Evolutionary conservation across 2,329 filamentous ascomycete genomes (phyloP).

Genomic region (Periglandula ipomoeae): DNA sequence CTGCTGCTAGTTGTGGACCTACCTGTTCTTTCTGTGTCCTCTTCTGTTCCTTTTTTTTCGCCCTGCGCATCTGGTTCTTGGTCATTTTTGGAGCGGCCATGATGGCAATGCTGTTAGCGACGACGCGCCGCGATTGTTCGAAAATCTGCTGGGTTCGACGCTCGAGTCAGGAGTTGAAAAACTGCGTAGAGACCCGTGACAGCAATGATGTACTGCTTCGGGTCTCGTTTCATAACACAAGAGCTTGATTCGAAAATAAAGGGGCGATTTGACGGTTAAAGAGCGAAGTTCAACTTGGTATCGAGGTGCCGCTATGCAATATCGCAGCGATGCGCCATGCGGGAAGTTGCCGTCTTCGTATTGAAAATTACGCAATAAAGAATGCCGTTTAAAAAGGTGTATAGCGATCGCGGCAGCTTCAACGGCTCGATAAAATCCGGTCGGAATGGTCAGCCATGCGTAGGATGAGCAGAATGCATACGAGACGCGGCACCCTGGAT

Average conservation of each 20-base stretch:
- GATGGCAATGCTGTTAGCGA: constrained; percentile 22
- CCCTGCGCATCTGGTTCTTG: constrained; percentile 89
- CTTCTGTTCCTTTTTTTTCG: constrained; percentile 91
- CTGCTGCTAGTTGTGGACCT: constrained; percentile 1
- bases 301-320: neutral
- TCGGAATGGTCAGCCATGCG: neutral
- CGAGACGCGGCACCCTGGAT: too few relatives aligned
- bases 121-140: constrained; percentile 17
- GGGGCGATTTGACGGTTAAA: neutral
- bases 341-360: neutral
- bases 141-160: constrained; percentile 20
- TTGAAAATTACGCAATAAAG: neutral
- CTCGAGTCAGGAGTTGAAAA: constrained; percentile 27
- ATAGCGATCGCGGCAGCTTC: neutral
- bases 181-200: constrained; percentile 25
- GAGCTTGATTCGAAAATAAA: neutral
- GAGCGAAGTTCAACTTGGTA: neutral
- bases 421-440: neutral
- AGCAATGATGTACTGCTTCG: constrained; percentile 26
- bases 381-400: neutral
- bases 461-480: neutral
- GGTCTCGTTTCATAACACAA: constrained; percentile 26
- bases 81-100: constrained; percentile 67
- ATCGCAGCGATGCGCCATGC: neutral
- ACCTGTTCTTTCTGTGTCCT: constrained; percentile 51